A percentile compares a stretch with the other conserved stretches of the same genome.
Conservation (phyloP, 805 yeast species). For the Starmerella gropengiesseri region DNA sequence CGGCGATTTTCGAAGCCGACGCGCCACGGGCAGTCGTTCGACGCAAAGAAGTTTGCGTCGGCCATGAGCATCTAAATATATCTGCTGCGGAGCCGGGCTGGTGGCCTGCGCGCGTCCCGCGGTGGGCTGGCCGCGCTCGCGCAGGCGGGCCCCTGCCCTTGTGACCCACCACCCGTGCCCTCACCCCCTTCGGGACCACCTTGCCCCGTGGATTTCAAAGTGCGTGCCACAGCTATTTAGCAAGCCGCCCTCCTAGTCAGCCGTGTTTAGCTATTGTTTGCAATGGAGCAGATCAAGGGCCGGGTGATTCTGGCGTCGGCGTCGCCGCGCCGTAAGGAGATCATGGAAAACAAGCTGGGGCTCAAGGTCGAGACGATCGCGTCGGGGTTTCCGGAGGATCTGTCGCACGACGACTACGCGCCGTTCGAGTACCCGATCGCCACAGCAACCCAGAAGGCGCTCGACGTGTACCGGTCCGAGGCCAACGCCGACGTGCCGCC, state of each 20-base stretch:
- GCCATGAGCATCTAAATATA: conserved; percentile 11
- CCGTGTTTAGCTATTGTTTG: too few species aligned
- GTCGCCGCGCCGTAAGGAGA: conserved; percentile 70
- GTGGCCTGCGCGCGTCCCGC: too few species aligned
- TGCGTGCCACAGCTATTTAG: too few species aligned
- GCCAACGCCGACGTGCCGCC: conserved; percentile 30
- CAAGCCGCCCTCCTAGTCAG: too few species aligned
- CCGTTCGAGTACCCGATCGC: conserved; percentile 54
- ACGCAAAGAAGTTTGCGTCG: conserved; percentile 17
- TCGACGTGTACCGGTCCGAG: conserved; percentile 41
- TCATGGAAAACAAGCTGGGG: conserved; percentile 42
- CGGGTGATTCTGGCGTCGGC: conserved; percentile 63
- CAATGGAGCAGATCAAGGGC: conserved; percentile 18
- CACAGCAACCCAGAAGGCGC: conserved; percentile 61
- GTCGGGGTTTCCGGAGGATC: conserved; percentile 68
- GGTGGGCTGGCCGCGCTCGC: too few species aligned
- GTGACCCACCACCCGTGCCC: too few species aligned
- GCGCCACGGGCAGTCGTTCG: conserved; percentile 19
- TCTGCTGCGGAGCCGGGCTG: too few species aligned
- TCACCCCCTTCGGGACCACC: too few species aligned
- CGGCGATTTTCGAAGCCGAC: conserved; percentile 17
- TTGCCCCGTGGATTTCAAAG: too few species aligned
- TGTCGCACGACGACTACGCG: conserved; percentile 42
- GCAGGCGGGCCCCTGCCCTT: too few species aligned
- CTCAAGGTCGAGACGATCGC: conserved; percentile 37